Base-by-base conservation (phyloP, 2,329 filamentous ascomycete species). In the Fusarium piperis region DNA sequence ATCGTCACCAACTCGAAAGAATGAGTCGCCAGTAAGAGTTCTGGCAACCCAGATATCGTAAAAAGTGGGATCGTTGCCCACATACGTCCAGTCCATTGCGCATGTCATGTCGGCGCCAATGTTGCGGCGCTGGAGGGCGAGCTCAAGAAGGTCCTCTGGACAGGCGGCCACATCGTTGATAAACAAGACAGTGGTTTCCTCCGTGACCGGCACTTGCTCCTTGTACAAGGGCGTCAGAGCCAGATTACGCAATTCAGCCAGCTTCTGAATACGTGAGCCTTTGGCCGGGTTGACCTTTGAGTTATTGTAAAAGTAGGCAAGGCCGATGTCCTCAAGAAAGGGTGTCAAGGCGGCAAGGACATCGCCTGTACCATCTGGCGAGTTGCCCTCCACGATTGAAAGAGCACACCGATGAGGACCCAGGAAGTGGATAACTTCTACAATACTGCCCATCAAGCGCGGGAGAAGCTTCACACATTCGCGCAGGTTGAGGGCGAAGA, bases 31-130 rank as follows among this genome's bases (percentile, higher is more conserved):
- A 1, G 78, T 79, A 48, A 90, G 82, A 3, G 79, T 81, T 8
- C 88, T 84, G 0, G 85, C 83, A 28, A 89, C 79, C 88, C 87
- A 90, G 3, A 88, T 81, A 65, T 90, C 87, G 74, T 89, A 89
- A 72, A 90, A 90, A 0, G 83, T 85, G 0, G 85, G 84, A 3
- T 85, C 78, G 0, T 59, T 59, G 0, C 81, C 83, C 4, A 80
- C 77, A 44, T 84, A 85, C 0, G 81, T 84, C 87, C 88, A 91
- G 76, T 91, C 88, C 83, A 91, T 86, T 7, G 81, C 87, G 71
- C 88, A 91, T 0, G 84, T 85, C 85, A 89, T 89, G 73, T 87
- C 84, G 9, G 87, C 88, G 3, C 75, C 77, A 38, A 86, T 85
- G 4, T 69, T 70, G 7, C 65, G 71, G 28, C 81, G 83, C 76